Percentiles rank a stretch among this genome's conserved stretches.
These are phyloP conservation scores for Ogataea siamensis DNA, from an alignment of 805 yeast species.

Conservation along the genomic window DNA sequence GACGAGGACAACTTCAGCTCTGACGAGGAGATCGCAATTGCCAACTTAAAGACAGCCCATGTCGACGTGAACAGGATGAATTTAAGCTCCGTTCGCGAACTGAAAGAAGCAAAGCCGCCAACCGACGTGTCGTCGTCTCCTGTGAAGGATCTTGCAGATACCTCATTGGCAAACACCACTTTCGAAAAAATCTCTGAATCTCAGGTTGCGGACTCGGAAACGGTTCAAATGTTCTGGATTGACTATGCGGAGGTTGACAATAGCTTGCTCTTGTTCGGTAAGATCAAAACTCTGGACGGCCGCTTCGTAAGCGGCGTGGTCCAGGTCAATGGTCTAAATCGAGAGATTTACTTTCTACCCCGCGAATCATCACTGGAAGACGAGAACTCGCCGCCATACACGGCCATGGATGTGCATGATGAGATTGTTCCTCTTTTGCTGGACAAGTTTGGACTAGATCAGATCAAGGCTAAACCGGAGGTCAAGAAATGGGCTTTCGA, in stretches of 20 bases:
- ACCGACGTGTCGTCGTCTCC: constrained; percentile 27
- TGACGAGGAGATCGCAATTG: constrained; percentile 58
- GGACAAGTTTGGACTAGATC: constrained; percentile 58
- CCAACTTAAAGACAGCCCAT: constrained; percentile 29
- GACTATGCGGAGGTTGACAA: constrained; percentile 81
- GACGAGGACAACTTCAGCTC: constrained; percentile 37
- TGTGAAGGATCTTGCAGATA: constrained; percentile 6
- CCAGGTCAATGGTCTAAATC: constrained; percentile 64
- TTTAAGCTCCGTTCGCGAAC: constrained; percentile 33
- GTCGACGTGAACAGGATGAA: constrained; percentile 38
- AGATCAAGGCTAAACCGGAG: constrained; percentile 68
- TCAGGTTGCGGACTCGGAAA: constrained; percentile 37
- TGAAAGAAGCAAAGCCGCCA: constrained; percentile 4
- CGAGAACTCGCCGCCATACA: constrained; percentile 32
- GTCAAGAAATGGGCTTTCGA: constrained; percentile 87
- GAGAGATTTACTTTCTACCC: constrained; percentile 80
- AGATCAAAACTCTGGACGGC: constrained; percentile 59
- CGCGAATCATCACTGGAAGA: constrained; percentile 38
- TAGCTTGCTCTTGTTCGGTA: constrained; percentile 75
- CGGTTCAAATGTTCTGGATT: constrained; percentile 79
- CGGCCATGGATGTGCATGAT: constrained; percentile 67
- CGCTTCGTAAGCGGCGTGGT: constrained; percentile 69
- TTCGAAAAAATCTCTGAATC: constrained; percentile 36
- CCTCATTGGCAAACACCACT: constrained; percentile 15
- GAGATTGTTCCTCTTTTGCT: constrained; percentile 70